Evolutionary conservation across 345 rosid species (phyloP).

Genomic region (Boechera divaricarpa): DNA sequence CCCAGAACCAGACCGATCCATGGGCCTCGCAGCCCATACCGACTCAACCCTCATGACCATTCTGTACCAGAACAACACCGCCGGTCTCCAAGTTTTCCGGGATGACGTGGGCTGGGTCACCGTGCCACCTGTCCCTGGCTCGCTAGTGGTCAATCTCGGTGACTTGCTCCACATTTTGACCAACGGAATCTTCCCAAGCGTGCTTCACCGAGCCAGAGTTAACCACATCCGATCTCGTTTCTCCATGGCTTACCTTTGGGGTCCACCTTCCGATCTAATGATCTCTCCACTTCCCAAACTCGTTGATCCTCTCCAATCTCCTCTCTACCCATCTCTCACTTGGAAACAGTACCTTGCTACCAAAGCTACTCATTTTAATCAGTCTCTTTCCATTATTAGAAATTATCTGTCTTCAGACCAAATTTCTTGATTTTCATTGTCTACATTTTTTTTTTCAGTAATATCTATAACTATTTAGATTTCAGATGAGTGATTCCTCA

Average conservation of each 20-base stretch:
- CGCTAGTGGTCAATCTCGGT: constrained; percentile 77
- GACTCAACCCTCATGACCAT: constrained; percentile 87
- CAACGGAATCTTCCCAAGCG: constrained; percentile 77
- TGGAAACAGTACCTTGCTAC: constrained; percentile 81
- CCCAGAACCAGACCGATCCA: constrained; percentile 87
- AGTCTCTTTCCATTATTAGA: constrained; percentile 44
- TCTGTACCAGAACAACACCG: constrained; percentile 69
- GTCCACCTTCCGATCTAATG: constrained; percentile 63
- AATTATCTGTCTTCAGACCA: constrained; percentile 25
- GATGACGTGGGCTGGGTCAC: constrained; percentile 80
- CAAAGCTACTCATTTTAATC: constrained; percentile 77
- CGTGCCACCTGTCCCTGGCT: constrained; percentile 61
- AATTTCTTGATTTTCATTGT: constrained; percentile 24
- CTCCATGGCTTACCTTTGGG: constrained; percentile 74
- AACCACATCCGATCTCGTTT: constrained; percentile 59
- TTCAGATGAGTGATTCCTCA: neutral
- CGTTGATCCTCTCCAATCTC: constrained; percentile 58
- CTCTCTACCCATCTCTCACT: constrained; percentile 76
- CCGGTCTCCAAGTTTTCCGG: constrained; percentile 71
- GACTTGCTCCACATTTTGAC: constrained; percentile 87
- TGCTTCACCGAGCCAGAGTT: constrained; percentile 80
- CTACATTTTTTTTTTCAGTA: neutral
- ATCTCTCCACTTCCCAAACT: constrained; percentile 69
- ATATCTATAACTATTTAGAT: neutral
- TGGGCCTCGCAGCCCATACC: constrained; percentile 93